Evolutionary conservation across 1,284 basidiomycete genomes (phyloP).

Genomic region (Rhodotorula sp.): DNA sequence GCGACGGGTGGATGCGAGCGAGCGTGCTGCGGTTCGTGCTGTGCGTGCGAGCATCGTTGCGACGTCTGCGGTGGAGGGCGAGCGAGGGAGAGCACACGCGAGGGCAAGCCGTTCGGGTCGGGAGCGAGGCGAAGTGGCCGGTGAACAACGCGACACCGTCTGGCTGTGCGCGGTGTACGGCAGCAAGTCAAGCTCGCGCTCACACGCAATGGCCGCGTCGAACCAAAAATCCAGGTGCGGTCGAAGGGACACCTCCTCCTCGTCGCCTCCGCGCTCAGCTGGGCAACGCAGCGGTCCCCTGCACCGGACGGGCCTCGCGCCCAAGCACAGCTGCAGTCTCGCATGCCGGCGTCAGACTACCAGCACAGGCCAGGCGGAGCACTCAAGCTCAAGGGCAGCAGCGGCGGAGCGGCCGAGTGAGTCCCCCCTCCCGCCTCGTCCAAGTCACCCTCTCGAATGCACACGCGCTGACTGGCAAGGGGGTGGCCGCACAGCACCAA

Average conservation of each 20-base stretch:
- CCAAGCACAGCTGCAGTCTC: too few species aligned
- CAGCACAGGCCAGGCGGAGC: constrained; percentile 69
- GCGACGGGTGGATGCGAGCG: background rate
- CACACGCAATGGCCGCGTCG: too few species aligned
- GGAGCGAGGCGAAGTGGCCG: background rate
- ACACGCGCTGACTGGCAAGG: background rate
- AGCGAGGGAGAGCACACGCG: background rate
- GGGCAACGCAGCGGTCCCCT: too few species aligned
- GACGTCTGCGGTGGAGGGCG: background rate
- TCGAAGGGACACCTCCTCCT: too few species aligned
- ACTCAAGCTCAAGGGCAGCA: constrained; percentile 80
- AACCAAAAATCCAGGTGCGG: too few species aligned
- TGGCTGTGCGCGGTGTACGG: too few species aligned
- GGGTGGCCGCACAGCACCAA: constrained; percentile 55
- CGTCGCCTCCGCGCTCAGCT: too few species aligned
- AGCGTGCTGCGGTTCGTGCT: background rate
- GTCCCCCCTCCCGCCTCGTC: background rate
- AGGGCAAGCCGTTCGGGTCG: background rate
- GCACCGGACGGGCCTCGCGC: too few species aligned
- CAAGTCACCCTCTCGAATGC: too few species aligned
- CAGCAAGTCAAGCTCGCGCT: too few species aligned
- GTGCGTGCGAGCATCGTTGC: background rate
- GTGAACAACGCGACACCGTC: too few species aligned
- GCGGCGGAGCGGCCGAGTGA: constrained; percentile 61
- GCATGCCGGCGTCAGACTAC: constrained; percentile 68